A percentile compares a stretch with the other conserved stretches of the same genome.
These are phyloP conservation scores for Gnaphalium uliginosum DNA, from an alignment of 129 eudicot genomes.

Conservation along the genomic window DNA sequence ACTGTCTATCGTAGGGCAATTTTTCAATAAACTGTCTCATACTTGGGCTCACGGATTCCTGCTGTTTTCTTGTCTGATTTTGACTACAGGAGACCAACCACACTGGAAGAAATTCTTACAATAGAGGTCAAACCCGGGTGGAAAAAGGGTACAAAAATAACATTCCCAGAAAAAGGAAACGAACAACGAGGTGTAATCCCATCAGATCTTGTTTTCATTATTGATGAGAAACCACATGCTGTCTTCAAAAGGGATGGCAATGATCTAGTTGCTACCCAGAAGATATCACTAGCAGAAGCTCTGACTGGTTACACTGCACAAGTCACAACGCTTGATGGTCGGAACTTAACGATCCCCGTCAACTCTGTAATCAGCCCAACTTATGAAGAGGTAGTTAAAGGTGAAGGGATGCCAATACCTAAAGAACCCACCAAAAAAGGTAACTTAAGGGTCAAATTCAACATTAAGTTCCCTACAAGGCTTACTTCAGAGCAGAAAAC, in stretches of 20 bases:
- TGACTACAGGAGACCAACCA: conserved; percentile 56
- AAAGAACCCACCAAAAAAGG: conserved; percentile 78
- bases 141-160: conserved; percentile 92
- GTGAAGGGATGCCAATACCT: conserved; percentile 93
- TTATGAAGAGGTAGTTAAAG: conserved; percentile 82
- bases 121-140: conserved; percentile 89
- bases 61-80: neutral
- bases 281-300: conserved; percentile 77
- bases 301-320: conserved; percentile 80
- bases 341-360: conserved; percentile 55
- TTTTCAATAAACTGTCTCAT: no score
- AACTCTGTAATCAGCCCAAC: conserved; percentile 56
- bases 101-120: conserved; percentile 77
- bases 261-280: conserved; percentile 73
- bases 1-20: no score
- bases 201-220: conserved; percentile 75
- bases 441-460: conserved; percentile 67
- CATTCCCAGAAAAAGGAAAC: conserved; percentile 82
- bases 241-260: conserved; percentile 77
- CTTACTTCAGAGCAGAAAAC: conserved; percentile 80
- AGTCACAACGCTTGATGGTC: conserved; percentile 74
- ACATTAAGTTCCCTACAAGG: conserved; percentile 72
- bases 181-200: conserved; percentile 82
- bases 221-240: conserved; percentile 81
- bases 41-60: neutral